Percentiles rank a stretch among this genome's conserved stretches.
These are phyloP conservation scores for Porcisia deanei DNA, from an alignment of 208 protist genomes.

Conservation along the genomic window DNA sequence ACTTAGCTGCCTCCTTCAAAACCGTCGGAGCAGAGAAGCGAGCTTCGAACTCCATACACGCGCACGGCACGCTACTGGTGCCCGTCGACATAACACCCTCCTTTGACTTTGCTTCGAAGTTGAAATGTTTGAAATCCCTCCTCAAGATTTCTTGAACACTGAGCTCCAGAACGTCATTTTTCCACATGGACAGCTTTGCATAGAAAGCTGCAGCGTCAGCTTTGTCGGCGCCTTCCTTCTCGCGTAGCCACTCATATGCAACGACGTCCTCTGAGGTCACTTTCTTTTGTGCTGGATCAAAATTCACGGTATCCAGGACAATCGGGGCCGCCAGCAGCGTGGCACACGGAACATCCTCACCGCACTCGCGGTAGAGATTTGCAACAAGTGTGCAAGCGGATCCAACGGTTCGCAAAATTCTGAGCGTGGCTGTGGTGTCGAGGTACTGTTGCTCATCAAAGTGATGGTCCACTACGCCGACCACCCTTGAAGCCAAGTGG, in stretches of 20 bases:
- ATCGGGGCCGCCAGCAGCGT: constrained; percentile 71
- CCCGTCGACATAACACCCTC: constrained; percentile 37
- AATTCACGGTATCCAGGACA: constrained; percentile 84
- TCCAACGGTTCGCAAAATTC: constrained; percentile 56
- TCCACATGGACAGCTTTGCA: constrained; percentile 65
- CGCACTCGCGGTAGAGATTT: constrained; percentile 49
- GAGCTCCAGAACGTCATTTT: constrained; percentile 74
- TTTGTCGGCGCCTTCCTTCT: constrained; percentile 9
- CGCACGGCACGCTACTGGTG: constrained; percentile 80
- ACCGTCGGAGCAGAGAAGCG: constrained; percentile 34
- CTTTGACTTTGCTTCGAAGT: constrained; percentile 29
- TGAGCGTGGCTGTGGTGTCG: constrained; percentile 29
- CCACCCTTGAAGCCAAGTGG: constrained; percentile 34
- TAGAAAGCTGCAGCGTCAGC: constrained; percentile 34
- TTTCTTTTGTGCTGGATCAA: constrained; percentile 73
- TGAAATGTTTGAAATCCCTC: constrained; percentile 85
- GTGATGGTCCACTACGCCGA: constrained; percentile 88
- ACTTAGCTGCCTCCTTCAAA: constrained; percentile 36
- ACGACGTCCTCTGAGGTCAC: constrained; percentile 69
- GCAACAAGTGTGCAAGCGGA: constrained; percentile 83
- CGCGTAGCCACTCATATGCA: constrained; percentile 51
- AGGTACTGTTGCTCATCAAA: constrained; percentile 71
- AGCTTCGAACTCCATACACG: constrained; percentile 48
- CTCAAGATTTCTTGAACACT: constrained; percentile 68
- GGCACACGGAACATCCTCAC: constrained; percentile 50